Base-by-base conservation (phyloP, 345 rosid species). In the Physaria fendleri region DNA sequence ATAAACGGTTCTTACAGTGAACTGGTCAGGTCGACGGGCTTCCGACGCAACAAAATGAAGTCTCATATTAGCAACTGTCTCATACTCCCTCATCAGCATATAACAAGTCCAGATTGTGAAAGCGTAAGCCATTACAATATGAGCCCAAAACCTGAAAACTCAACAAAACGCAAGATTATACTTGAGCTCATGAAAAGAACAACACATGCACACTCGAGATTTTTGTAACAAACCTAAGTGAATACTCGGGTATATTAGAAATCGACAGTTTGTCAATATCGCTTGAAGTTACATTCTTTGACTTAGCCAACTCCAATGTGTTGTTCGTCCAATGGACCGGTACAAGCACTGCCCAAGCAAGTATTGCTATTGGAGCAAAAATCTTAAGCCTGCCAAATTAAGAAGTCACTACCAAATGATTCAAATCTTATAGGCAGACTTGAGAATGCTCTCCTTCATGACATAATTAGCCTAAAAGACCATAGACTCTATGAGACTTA, bases 41-140 rank as follows among this genome's bases (percentile, higher is more conserved):
- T 83, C 99, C 5, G 95, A 71, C 37, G 84, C 81, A 77, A 93
- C 62, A 81, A 93, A 93, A 18, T 81, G 89, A 84, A 85, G 77
- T 56, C 99, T 76, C 99, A 89, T 84, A 16, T 58, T 59, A 62
- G 95, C 83, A 61, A 93, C 80, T 16, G n/a, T 77, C 69, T 77
- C 95, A 51, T 93, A 93, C 82, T 93, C 99, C 64, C 77, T 88
- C 46, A 65, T 63, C 54, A 93, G 65, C 64, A 89, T 82, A 67
- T 79, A 89, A 75, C 80, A 83, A 45, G 95, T 89, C 99, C 99
- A 92, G 27, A 85, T 77, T 35, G 96, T 85, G 60, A 91, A 78
- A 54, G 78, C 88, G 67, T 91, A 91, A 23, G 92, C 90, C 93
- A 85, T 80, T 60, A 81, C 49, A 38, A 85, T 76, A 75, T 91